phyloP scores from a whole-genome alignment of 2,329 filamentous ascomycete genomes.

The Leptoxyphium fumago region DNA sequence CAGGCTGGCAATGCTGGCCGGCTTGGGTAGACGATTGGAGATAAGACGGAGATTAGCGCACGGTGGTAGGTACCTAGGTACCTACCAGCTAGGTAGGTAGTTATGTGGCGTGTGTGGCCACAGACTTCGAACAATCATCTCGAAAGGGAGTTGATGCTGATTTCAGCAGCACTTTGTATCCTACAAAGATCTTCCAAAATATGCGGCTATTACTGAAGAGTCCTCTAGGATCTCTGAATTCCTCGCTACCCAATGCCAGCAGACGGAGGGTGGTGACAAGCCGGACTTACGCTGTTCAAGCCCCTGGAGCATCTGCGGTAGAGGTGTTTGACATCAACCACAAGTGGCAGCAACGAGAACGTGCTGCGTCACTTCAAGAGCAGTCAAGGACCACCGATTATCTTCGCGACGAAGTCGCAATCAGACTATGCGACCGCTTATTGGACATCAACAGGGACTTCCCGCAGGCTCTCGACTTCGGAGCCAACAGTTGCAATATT shows the following conservation, averaged over 20 bases:
- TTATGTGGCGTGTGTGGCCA: too few species aligned
- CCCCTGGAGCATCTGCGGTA: constrained; percentile 60
- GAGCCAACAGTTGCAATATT: constrained; percentile 91
- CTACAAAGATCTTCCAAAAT: too few species aligned
- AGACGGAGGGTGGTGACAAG: background rate
- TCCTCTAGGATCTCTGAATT: too few species aligned
- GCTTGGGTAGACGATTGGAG: too few species aligned
- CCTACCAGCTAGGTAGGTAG: too few species aligned
- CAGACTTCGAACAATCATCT: too few species aligned
- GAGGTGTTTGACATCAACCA: constrained; percentile 81
- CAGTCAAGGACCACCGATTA: constrained; percentile 75
- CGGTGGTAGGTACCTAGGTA: too few species aligned
- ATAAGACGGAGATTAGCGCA: too few species aligned
- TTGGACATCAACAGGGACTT: constrained; percentile 88
- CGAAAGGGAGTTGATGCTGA: too few species aligned
- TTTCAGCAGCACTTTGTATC: too few species aligned
- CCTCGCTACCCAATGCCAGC: too few species aligned
- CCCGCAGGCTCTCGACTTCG: constrained; percentile 72
- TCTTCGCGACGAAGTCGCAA: constrained; percentile 80
- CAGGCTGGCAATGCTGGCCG: background rate
- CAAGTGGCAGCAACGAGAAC: constrained; percentile 86
- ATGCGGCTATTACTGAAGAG: too few species aligned
- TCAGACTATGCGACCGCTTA: constrained; percentile 68
- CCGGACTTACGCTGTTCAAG: constrained; percentile 57
- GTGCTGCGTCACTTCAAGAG: constrained; percentile 56